Conservation (phyloP, 768 basidiomycete genomes). For the Mycena floridula region DNA sequence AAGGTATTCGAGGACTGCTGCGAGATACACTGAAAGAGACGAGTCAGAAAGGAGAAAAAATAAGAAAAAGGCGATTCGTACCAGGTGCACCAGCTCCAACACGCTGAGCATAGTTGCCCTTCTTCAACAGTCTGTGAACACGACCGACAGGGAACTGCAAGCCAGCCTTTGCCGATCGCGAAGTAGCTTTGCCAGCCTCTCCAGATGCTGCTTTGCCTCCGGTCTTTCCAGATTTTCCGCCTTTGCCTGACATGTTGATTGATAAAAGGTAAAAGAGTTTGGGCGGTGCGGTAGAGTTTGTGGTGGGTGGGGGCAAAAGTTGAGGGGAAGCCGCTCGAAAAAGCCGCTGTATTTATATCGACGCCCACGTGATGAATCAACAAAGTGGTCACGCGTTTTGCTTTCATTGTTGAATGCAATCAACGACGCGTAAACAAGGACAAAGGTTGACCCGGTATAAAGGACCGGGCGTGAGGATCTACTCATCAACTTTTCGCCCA, state of each 20-base stretch:
- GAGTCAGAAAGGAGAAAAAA: slow-evolving; percentile 5
- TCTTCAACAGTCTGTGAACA: slow-evolving; percentile 85
- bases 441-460: slow-evolving; percentile 41
- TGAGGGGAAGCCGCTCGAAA: slow-evolving; percentile 13
- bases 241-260: slow-evolving; percentile 43
- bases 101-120: slow-evolving; percentile 83
- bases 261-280: slow-evolving; percentile 5
- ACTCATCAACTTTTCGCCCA: neutral
- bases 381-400: slow-evolving; percentile 19
- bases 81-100: slow-evolving; percentile 88
- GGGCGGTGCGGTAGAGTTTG: slow-evolving; percentile 13
- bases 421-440: slow-evolving; percentile 43
- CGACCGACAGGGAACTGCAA: slow-evolving; percentile 89
- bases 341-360: slow-evolving; percentile 30
- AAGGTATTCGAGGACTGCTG: slow-evolving; percentile 87
- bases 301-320: slow-evolving; percentile 10
- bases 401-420: slow-evolving; percentile 17
- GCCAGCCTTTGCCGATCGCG: slow-evolving; percentile 69
- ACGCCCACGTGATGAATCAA: too few species aligned
- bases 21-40: slow-evolving; percentile 68
- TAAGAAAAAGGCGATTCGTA: slow-evolving; percentile 19
- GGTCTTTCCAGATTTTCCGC: slow-evolving; percentile 45
- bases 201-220: slow-evolving; percentile 46
- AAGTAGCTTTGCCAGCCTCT: slow-evolving; percentile 45
- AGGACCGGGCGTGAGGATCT: slow-evolving; percentile 7